Evolutionary conservation across 2,329 filamentous ascomycete species (phyloP).

Genomic region (Fusarium kyushuense): DNA sequence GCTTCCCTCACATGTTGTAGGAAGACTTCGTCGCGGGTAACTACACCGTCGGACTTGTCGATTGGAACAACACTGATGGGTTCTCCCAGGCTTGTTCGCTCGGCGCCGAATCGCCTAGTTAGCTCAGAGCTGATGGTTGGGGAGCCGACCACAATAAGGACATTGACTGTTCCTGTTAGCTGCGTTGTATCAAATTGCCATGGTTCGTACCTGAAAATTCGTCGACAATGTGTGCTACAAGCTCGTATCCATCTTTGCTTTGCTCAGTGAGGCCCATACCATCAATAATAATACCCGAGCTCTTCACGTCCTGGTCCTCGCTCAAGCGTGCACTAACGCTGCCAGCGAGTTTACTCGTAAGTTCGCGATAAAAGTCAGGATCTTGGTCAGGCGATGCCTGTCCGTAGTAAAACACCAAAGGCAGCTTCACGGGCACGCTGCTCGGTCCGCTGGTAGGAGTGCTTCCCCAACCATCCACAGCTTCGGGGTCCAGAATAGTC

Average conservation of each 20-base stretch:
- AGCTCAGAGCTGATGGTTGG: slow-evolving; percentile 81
- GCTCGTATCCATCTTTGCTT: slow-evolving; percentile 76
- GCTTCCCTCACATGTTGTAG: slow-evolving; percentile 80
- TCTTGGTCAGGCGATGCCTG: slow-evolving; percentile 79
- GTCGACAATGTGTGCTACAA: slow-evolving; percentile 79
- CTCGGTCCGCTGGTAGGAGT: slow-evolving; percentile 93
- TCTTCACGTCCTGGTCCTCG: slow-evolving; percentile 77
- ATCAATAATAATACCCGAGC: slow-evolving; percentile 87
- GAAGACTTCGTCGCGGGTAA: slow-evolving; percentile 78
- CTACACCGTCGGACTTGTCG: slow-evolving; percentile 87
- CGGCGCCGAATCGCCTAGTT: slow-evolving; percentile 71
- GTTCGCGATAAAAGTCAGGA: slow-evolving; percentile 75
- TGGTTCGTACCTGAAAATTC: slow-evolving; percentile 62
- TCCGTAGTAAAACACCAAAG: slow-evolving; percentile 91
- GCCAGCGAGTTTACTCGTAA: slow-evolving; percentile 81
- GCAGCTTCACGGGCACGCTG: slow-evolving; percentile 88
- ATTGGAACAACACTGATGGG: slow-evolving; percentile 80
- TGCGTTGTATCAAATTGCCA: too few species aligned
- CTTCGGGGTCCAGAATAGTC: slow-evolving; percentile 83
- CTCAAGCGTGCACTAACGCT: slow-evolving; percentile 81
- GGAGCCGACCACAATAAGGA: slow-evolving; percentile 85
- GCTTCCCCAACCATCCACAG: slow-evolving; percentile 87
- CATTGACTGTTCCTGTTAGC: slow-evolving; percentile 73
- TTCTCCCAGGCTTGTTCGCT: slow-evolving; percentile 71
- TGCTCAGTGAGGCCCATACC: slow-evolving; percentile 77